These are phyloP conservation scores for Pseudocercospora musae DNA, from an alignment of 2,329 filamentous ascomycete genomes.

Conservation along the genomic window DNA sequence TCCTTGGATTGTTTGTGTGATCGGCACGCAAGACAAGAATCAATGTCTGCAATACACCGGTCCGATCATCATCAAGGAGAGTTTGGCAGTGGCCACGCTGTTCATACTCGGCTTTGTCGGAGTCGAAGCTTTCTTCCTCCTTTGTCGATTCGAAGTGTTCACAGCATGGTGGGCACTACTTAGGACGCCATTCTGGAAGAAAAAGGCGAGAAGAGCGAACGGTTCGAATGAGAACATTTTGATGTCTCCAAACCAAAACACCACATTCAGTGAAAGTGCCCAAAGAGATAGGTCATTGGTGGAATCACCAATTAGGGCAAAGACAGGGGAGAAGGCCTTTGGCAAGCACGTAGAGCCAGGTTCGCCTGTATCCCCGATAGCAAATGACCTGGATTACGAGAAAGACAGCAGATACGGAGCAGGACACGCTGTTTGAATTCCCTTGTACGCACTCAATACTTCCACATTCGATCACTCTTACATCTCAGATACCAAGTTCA, in stretches of 20 bases:
- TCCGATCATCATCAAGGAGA: slow-evolving; percentile 22
- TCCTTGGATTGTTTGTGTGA: slow-evolving; percentile 29
- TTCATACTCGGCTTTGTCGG: slow-evolving; percentile 28
- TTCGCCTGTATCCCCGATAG: neutral
- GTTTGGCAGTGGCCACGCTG: slow-evolving; percentile 23
- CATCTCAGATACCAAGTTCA: neutral
- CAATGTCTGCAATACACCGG: slow-evolving; percentile 20
- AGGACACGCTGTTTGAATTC: neutral
- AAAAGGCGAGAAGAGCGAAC: slow-evolving; percentile 1
- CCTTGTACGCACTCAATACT: neutral
- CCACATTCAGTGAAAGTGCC: neutral
- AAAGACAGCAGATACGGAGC: neutral
- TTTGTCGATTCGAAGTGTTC: slow-evolving; percentile 23
- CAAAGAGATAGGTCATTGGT: neutral
- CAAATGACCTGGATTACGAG: neutral
- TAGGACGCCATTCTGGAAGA: slow-evolving; percentile 10
- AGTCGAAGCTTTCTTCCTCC: slow-evolving; percentile 25
- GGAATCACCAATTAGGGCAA: neutral
- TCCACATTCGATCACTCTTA: neutral
- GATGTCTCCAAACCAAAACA: neutral
- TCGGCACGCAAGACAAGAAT: slow-evolving; percentile 22
- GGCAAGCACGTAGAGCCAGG: neutral
- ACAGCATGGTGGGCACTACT: slow-evolving; percentile 22
- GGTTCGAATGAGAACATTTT: neutral
- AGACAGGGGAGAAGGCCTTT: neutral